Percentiles rank a stretch among this genome's conserved stretches.
phyloP scores from a whole-genome alignment of 345 rosid species.

The Dovyalis caffra region DNA sequence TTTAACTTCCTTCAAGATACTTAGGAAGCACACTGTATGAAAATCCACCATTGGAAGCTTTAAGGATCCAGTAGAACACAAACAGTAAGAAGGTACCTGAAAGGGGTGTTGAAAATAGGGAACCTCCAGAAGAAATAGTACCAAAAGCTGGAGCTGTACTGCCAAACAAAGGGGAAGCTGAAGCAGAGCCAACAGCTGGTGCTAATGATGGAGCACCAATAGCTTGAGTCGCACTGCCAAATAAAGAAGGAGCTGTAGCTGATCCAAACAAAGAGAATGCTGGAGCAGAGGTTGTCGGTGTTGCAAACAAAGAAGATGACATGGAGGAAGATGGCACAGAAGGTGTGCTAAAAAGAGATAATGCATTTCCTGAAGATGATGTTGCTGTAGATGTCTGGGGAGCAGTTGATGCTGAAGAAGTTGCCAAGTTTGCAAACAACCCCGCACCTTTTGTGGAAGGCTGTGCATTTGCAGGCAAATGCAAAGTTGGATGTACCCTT shows the following conservation, averaged over 20 bases:
- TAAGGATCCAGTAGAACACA: not conserved
- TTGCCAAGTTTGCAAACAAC: constrained; percentile 50
- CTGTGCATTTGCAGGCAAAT: constrained; percentile 73
- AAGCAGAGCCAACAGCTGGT: constrained; percentile 51
- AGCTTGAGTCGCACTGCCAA: no score
- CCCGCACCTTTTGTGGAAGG: constrained; percentile 74
- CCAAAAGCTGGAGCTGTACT: constrained; percentile 45
- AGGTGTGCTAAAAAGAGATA: constrained; percentile 68
- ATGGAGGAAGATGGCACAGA: constrained; percentile 45
- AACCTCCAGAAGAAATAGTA: constrained; percentile 48
- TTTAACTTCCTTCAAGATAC: not conserved
- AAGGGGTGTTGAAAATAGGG: constrained; percentile 63
- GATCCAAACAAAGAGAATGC: constrained; percentile 59
- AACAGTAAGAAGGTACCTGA: constrained; percentile 42
- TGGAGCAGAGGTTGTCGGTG: constrained; percentile 65
- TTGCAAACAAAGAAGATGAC: constrained; percentile 62
- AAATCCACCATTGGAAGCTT: no score
- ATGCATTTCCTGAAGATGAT: constrained; percentile 63
- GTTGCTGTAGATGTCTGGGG: constrained; percentile 48
- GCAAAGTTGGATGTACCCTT: constrained; percentile 92
- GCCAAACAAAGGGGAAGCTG: constrained; percentile 62
- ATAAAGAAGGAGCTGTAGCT: constrained; percentile 33
- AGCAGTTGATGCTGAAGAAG: constrained; percentile 42
- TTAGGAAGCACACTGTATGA: no score
- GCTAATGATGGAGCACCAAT: constrained; percentile 28